Base-by-base conservation (phyloP, 768 basidiomycete species). In the Kwoniella sp. region DNA sequence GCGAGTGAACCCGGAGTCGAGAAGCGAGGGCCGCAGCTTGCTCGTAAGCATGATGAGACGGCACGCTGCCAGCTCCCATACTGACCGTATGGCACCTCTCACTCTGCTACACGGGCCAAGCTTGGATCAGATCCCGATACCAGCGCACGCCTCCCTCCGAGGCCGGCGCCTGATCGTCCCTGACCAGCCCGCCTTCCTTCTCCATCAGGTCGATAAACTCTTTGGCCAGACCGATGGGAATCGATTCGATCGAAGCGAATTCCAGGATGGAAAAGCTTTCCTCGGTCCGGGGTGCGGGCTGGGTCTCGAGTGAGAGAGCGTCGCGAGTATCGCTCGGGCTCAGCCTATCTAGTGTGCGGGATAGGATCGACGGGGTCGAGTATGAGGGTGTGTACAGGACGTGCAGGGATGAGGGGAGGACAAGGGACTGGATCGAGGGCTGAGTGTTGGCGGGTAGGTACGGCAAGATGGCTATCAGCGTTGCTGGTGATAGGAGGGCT, bases 401-500 rank as follows among this genome's bases (percentile, higher is more conserved):
- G 9, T 78, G 79, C 1, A 95, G 78, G 0, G 87, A 86, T 0
- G 87, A 87, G 6, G 69, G 67, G 67, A 98, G 86, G 3, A 79
- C 80, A 36, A 88, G 82, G 31, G 78, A 77, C 31, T 78, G 76
- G 55, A 96, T 83, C 0, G 82, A 78, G 2, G 88, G 89, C 12
- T 73, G 67, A 0, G 88, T 90, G 65, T 83, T 79, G 1, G 66
- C 56, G 0, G 83, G 79, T 12, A 98, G 78, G 49, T 81, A 81
- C 0, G 85, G 84, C 5, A 91, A 65, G 11, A 84, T 83, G 44
- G 83, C 80, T n/a, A 88, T 77, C 65, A 96, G 83, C 2, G 88
- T 89, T 25, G 85, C 79, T 3, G 93, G 95, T 3, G 93, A 86
- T 36, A 98, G 83, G 31, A 99, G 81, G 4, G 92, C 92, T 91